These are phyloP conservation scores for Stipa capillata DNA, from an alignment of 176 grass and related monocot genomes.

Conservation along the genomic window DNA sequence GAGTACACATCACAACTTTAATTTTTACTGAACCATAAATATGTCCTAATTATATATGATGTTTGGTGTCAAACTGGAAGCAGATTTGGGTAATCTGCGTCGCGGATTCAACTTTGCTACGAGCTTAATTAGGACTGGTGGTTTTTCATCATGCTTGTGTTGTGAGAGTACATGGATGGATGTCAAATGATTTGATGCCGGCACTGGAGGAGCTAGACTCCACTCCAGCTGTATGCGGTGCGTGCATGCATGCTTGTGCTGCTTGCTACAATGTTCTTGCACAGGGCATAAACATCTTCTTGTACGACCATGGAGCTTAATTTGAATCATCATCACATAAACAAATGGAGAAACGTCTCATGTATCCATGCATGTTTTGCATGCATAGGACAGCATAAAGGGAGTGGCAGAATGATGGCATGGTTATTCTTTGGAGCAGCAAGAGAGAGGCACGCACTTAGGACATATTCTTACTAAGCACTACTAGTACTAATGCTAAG, in stretches of 20 bases:
- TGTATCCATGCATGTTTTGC: background rate
- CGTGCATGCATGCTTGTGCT: background rate
- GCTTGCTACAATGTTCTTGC: conserved; percentile 18
- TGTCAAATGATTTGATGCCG: conserved; percentile 9
- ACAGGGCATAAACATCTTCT: conserved; percentile 24
- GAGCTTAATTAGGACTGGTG: background rate
- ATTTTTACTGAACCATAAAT: too few relatives aligned
- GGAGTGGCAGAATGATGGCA: conserved; percentile 18
- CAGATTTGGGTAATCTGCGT: background rate
- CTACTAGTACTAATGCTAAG: conserved; percentile 9
- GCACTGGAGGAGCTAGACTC: too few relatives aligned
- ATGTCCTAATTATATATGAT: too few relatives aligned
- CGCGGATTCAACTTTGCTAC: background rate
- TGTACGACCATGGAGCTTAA: background rate
- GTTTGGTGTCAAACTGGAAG: too few relatives aligned
- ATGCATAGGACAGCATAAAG: background rate
- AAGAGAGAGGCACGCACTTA: conserved; percentile 8
- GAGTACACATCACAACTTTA: background rate
- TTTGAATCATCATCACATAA: background rate
- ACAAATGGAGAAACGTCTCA: background rate
- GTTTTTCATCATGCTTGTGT: background rate
- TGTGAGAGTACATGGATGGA: background rate
- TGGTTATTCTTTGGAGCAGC: too few relatives aligned
- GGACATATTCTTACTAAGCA: conserved; percentile 23
- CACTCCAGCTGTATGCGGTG: background rate